These are phyloP conservation scores for Erucastrum elatum DNA, from an alignment of 345 rosid genomes.

Conservation along the genomic window DNA sequence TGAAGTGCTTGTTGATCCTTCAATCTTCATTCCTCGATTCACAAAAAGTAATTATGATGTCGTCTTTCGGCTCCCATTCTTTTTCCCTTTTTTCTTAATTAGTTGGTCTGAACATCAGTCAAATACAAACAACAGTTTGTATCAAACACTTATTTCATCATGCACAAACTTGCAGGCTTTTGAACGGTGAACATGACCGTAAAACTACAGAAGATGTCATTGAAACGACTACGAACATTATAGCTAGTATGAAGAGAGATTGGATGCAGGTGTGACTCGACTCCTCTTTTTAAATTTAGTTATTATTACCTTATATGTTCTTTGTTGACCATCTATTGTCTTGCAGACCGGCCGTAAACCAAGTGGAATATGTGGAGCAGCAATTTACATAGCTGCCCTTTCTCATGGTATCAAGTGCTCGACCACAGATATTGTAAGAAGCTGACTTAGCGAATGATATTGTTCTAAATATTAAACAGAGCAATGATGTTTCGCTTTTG, in stretches of 20 bases:
- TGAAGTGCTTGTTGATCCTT: background rate
- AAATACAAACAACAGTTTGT: background rate
- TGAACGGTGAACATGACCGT: background rate
- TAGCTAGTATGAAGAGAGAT: background rate
- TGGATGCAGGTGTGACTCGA: background rate
- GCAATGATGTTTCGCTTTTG: background rate
- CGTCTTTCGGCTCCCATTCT: background rate
- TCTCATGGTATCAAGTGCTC: constrained; percentile 25
- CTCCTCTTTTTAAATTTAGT: background rate
- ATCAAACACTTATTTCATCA: background rate
- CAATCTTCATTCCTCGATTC: background rate
- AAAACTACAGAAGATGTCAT: too few relatives aligned
- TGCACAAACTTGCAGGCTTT: background rate
- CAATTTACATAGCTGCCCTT: background rate
- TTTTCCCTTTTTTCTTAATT: background rate
- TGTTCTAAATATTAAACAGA: background rate
- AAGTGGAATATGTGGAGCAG: background rate
- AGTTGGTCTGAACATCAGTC: background rate
- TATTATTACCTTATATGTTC: too few relatives aligned
- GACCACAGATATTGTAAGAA: constrained; percentile 52
- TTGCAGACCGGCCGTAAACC: background rate
- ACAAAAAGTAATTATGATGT: background rate
- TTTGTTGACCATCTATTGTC: too few relatives aligned
- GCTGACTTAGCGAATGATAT: background rate
- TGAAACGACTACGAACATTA: background rate